phyloP scores from a whole-genome alignment of 108 stramenopile genomes.

The Aurantiochytrium sp. region DNA sequence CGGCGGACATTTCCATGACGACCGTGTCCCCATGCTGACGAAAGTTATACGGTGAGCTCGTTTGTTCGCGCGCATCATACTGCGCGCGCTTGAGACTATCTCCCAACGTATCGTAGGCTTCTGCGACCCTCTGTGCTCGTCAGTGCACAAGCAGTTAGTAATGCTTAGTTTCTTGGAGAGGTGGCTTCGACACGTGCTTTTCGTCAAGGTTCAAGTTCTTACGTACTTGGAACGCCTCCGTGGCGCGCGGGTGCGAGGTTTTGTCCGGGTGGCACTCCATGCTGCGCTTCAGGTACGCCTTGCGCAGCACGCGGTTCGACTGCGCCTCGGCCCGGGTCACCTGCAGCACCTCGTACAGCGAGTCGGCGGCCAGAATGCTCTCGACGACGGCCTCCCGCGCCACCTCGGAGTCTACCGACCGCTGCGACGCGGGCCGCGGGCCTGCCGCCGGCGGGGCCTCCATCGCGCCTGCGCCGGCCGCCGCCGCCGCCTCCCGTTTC shows the following conservation, averaged over 20 bases:
- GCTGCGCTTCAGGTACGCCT: slow-evolving; percentile 13
- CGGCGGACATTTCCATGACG: neutral
- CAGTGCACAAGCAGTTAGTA: no score
- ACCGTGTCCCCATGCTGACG: neutral
- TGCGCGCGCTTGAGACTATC: neutral
- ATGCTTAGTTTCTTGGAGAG: neutral
- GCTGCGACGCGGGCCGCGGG: neutral
- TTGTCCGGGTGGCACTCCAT: slow-evolving; percentile 17
- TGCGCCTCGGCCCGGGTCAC: neutral
- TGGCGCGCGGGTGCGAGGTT: neutral
- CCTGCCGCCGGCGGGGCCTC: no score
- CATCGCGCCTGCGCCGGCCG: no score
- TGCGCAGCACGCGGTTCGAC: neutral
- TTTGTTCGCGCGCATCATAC: neutral
- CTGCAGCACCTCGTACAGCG: neutral
- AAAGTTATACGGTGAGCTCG: neutral
- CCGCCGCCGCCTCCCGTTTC: no score
- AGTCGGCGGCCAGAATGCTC: neutral
- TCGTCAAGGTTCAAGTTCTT: neutral
- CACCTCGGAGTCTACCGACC: neutral
- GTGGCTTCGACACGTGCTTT: neutral
- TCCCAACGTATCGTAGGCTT: neutral
- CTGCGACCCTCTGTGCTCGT: neutral
- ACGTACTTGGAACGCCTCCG: neutral
- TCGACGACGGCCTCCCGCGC: neutral